Evolutionary conservation across 2,329 filamentous ascomycete species (phyloP).

Genomic region (Epichloe gansuensis): DNA sequence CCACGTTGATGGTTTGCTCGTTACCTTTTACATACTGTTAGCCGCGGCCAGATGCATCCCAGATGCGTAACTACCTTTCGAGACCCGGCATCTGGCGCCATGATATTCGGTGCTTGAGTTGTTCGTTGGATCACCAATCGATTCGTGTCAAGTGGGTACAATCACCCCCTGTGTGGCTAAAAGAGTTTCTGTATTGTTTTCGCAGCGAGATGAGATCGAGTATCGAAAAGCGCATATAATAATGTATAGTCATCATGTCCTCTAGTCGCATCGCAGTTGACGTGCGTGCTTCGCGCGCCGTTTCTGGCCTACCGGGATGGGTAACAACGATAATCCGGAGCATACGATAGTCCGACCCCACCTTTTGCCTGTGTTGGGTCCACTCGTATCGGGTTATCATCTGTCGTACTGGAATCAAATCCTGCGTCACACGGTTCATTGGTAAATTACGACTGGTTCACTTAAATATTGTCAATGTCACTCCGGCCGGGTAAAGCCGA

Average conservation of each 20-base stretch:
- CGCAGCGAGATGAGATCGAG: neutral
- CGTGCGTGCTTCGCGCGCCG: neutral
- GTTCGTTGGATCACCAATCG: neutral
- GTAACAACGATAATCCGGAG: slow-evolving; percentile 5
- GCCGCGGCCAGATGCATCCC: neutral
- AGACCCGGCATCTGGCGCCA: slow-evolving; percentile 12
- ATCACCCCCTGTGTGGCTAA: neutral
- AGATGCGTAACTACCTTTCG: slow-evolving; percentile 17
- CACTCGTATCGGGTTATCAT: neutral
- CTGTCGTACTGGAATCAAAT: slow-evolving; percentile 7
- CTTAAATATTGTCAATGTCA: slow-evolving; percentile 19
- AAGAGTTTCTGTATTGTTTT: neutral
- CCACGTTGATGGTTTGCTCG: slow-evolving; percentile 50
- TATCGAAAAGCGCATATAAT: neutral
- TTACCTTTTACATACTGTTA: neutral
- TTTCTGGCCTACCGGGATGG: neutral
- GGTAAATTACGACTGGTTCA: too few relatives aligned
- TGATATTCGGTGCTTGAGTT: slow-evolving; percentile 3
- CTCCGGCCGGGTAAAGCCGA: slow-evolving; percentile 24
- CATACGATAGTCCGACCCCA: slow-evolving; percentile 6
- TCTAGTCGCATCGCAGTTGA: neutral
- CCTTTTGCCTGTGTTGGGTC: neutral
- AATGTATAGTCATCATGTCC: neutral
- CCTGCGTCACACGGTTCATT: too few relatives aligned
- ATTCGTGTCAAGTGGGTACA: neutral